A percentile compares a stretch with the other conserved stretches of the same genome.
These are phyloP conservation scores for Vigna radiata DNA, from an alignment of 306 rosid species.

Conservation along the genomic window DNA sequence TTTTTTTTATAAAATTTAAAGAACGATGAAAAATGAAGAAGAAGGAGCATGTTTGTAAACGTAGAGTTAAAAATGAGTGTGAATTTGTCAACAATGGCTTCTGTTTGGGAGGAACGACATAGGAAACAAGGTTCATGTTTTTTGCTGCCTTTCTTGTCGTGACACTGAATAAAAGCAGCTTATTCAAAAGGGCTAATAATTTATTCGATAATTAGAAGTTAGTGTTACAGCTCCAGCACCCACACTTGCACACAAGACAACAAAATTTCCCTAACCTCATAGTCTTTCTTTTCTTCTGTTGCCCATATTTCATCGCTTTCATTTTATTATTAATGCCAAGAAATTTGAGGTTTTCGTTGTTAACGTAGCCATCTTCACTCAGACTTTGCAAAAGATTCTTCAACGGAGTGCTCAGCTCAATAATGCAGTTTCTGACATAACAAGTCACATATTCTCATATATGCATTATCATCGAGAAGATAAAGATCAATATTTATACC, in stretches of 20 bases:
- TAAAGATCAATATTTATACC: neutral
- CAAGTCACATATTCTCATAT: constrained; percentile 34
- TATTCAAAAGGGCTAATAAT: constrained; percentile 22
- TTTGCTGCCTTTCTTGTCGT: constrained; percentile 40
- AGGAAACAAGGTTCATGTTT: constrained; percentile 16
- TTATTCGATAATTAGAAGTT: constrained; percentile 16
- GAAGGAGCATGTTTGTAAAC: neutral
- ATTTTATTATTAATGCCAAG: neutral
- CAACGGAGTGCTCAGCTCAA: constrained; percentile 14
- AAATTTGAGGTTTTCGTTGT: constrained; percentile 1
- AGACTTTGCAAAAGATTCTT: constrained; percentile 45
- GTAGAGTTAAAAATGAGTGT: neutral
- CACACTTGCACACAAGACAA: constrained; percentile 41
- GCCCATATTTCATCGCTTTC: constrained; percentile 4
- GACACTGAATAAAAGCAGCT: constrained; percentile 15
- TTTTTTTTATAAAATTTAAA: no score
- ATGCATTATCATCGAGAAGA: neutral
- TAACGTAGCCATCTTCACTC: constrained; percentile 6
- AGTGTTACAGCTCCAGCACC: constrained; percentile 32
- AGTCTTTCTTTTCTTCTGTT: constrained; percentile 13
- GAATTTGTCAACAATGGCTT: constrained; percentile 36
- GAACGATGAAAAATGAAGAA: no score
- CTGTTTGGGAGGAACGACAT: constrained; percentile 10
- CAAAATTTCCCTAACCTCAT: constrained; percentile 42
- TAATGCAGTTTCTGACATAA: constrained; percentile 6